Evolutionary conservation across 2,329 filamentous ascomycete genomes (phyloP).

Genomic region (Pseudogymnoascus verrucosus): DNA sequence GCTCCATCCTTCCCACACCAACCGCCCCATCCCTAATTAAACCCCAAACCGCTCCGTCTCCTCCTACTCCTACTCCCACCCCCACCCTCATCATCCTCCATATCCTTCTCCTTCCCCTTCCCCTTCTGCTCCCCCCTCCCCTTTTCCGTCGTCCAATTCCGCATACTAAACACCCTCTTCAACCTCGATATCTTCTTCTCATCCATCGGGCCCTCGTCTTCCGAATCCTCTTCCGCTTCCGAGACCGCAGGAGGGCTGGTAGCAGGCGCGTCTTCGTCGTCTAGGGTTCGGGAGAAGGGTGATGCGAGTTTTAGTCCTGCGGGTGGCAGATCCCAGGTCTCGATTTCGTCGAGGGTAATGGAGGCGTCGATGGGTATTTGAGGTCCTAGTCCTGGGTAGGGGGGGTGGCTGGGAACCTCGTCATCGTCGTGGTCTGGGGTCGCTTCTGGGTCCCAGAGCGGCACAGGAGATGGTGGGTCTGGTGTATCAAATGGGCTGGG

Average conservation of each 20-base stretch:
- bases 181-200: background rate
- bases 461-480: background rate
- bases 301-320: background rate
- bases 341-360: no score
- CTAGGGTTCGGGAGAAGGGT: no score
- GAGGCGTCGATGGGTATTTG: no score
- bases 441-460: no score
- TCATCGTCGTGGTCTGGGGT: no score
- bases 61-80: background rate
- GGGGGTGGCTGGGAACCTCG: no score
- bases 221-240: background rate
- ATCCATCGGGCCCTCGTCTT: background rate
- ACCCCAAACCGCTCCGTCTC: background rate
- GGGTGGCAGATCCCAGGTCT: background rate
- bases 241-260: background rate
- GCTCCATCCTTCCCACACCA: background rate
- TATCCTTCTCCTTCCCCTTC: background rate
- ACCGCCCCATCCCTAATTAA: background rate
- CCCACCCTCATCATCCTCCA: background rate
- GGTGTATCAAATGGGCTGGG: no score
- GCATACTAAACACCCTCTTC: background rate
- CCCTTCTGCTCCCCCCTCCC: background rate
- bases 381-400: no score
- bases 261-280: no score
- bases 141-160: background rate